Percentiles rank a stretch among this genome's conserved stretches.
Conservation (phyloP, 108 stramenopile genomes). For the Aurantiochytrium sp. region DNA sequence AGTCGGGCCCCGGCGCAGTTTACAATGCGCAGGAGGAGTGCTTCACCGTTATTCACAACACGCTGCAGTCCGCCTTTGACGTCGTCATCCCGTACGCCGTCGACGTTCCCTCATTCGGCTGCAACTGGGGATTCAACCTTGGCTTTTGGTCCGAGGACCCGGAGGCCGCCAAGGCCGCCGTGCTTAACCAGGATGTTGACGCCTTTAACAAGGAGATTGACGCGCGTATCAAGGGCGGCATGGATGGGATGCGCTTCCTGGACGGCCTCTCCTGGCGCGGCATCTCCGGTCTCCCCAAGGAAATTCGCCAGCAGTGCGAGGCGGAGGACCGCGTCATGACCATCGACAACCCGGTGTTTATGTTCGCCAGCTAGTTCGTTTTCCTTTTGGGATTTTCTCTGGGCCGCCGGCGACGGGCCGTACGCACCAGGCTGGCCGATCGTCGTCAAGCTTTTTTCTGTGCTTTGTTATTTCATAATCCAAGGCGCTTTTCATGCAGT, state of each 20-base stretch:
- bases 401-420: too few species aligned
- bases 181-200: background rate
- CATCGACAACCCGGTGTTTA: conserved; percentile 77
- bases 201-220: conserved; percentile 35
- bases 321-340: conserved; percentile 79
- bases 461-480: too few species aligned
- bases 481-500: too few species aligned
- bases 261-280: conserved; percentile 69
- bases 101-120: conserved; percentile 75
- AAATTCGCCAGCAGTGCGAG: conserved; percentile 64
- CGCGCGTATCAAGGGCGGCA: conserved; percentile 34
- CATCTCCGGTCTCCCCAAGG: conserved; percentile 73
- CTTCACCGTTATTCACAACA: conserved; percentile 74
- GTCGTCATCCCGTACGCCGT: conserved; percentile 72
- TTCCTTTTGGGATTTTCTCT: background rate
- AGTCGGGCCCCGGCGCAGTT: conserved; percentile 65
- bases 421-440: too few species aligned
- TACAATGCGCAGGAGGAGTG: conserved; percentile 56
- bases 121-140: conserved; percentile 83
- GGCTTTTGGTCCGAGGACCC: conserved; percentile 48
- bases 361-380: conserved; percentile 55
- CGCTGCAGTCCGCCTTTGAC: conserved; percentile 68
- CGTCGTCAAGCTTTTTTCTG: too few species aligned
- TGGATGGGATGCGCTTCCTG: conserved; percentile 59
- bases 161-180: background rate